Evolutionary conservation across 148 eudicot species (phyloP), one percentile per base, ranked within the genome.

Genomic region (Persicaria tinctoria): DNA sequence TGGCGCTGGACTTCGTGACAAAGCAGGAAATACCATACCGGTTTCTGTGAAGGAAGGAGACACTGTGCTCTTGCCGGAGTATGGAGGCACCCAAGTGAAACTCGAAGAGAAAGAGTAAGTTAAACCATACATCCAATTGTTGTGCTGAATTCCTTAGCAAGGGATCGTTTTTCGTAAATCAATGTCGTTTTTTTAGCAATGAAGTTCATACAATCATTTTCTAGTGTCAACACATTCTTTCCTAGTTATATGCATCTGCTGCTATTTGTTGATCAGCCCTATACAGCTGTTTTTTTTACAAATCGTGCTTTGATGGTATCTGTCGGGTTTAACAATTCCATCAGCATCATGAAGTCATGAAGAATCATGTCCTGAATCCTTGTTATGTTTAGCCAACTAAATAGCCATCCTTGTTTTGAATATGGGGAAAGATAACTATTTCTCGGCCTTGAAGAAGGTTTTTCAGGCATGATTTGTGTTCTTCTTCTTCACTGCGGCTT

Each of bases 41-140:
- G 85, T 81, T 16, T 76, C 84, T 71, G 88, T 92, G 46, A 92
- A 90, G 76, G 97, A 92, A 87, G 97, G 97, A 4, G 97, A 92
- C 54, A 85, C 89, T n/a, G 97, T 92, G 47, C 87, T 92, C 50
- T 83, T 90, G 79, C 97, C 97, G 16, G 97, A 92, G n/a, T 92
- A 88, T 70, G 97, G 95, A 46, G 97, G 97, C 16, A 90, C 90
- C 46, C 73, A 86, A 62, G 93, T 92, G 62, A 90, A 90, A 85
- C 93, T 92, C 73, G 95, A 85, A 27, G 93, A 92, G 51, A 92
- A 90, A 80, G 93, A 90, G 97, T 88, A 77, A 70, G 87, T 55
- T 41, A 5, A 13, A 41, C 44, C 70, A 11, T 13, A 12, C 38
- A 41, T 38, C 48, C 18, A 4, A 14, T 66, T 66, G 41, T 8